These are phyloP conservation scores for Diatrype stigma DNA, from an alignment of 2,329 filamentous ascomycete species.

Conservation along the genomic window DNA sequence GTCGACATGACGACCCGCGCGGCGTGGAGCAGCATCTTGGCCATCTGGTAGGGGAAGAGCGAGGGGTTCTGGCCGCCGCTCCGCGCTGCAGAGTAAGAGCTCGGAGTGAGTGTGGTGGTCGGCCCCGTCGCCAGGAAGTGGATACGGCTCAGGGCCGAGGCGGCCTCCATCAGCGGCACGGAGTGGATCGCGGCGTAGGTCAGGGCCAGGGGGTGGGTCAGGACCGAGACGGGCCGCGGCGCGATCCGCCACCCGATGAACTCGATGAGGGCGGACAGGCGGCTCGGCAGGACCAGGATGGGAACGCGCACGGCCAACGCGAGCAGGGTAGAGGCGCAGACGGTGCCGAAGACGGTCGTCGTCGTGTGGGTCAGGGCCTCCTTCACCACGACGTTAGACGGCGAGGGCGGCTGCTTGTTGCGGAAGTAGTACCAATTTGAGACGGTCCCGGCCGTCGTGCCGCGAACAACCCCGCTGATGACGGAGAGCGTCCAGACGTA, in stretches of 20 bases:
- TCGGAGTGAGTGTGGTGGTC: constrained; percentile 65
- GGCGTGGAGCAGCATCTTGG: constrained; percentile 86
- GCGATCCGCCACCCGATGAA: constrained; percentile 75
- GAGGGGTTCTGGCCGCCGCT: constrained; percentile 40
- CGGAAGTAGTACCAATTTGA: constrained; percentile 99
- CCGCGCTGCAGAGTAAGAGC: constrained; percentile 38
- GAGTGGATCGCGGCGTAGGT: constrained; percentile 95
- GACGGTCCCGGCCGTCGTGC: constrained; percentile 89
- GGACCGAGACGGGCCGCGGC: constrained; percentile 75
- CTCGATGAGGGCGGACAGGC: constrained; percentile 60
- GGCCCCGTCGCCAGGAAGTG: constrained; percentile 72
- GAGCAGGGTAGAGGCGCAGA: constrained; percentile 82
- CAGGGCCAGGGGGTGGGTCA: constrained; percentile 87
- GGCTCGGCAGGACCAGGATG: constrained; percentile 74
- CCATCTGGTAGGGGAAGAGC: constrained; percentile 82
- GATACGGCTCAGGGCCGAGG: constrained; percentile 76
- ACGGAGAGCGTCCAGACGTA: constrained; percentile 94
- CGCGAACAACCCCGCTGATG: constrained; percentile 81
- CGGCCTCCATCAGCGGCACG: constrained; percentile 71
- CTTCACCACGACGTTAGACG: constrained; percentile 74
- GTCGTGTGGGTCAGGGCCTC: constrained; percentile 78
- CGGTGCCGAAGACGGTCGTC: constrained; percentile 86
- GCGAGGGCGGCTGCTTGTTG: constrained; percentile 70
- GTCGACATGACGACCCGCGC: constrained; percentile 89
- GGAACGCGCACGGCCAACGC: constrained; percentile 79